Conservation (phyloP, 2,329 filamentous ascomycete genomes). For the Myotisia sp. region DNA sequence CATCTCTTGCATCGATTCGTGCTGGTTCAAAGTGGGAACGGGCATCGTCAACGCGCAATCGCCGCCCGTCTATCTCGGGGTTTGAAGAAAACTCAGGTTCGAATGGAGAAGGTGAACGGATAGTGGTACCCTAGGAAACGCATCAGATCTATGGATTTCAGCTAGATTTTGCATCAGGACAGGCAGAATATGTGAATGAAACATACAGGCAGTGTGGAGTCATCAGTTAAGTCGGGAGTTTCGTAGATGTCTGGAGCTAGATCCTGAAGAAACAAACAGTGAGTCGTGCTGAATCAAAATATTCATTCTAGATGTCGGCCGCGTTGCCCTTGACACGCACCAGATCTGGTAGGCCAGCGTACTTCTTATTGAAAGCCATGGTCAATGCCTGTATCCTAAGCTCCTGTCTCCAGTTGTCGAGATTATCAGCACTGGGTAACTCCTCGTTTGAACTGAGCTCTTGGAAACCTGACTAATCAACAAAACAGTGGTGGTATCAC, state of each 20-base stretch:
- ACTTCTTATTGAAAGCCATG: slow-evolving; percentile 70
- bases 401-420: too few species aligned
- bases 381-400: too few species aligned
- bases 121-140: slow-evolving; percentile 34
- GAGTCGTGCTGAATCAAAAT: too few species aligned
- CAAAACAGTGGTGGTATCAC: too few species aligned
- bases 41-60: slow-evolving; percentile 63
- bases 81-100: slow-evolving; percentile 41
- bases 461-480: too few species aligned
- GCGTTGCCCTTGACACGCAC: too few species aligned
- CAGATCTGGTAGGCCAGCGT: slow-evolving; percentile 65
- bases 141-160: too few species aligned
- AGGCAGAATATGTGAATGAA: slow-evolving; percentile 4
- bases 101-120: slow-evolving; percentile 43
- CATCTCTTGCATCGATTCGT: slow-evolving; percentile 59
- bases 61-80: slow-evolving; percentile 59
- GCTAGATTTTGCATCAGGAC: too few species aligned
- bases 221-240: slow-evolving; percentile 81
- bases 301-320: neutral
- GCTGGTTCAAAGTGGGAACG: slow-evolving; percentile 64
- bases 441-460: too few species aligned
- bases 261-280: slow-evolving; percentile 42
- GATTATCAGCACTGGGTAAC: too few species aligned
- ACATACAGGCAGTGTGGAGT: slow-evolving; percentile 65
- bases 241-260: slow-evolving; percentile 92